Evolutionary conservation across 805 yeast species (phyloP).

Genomic region (Metschnikowia picachoensis): DNA sequence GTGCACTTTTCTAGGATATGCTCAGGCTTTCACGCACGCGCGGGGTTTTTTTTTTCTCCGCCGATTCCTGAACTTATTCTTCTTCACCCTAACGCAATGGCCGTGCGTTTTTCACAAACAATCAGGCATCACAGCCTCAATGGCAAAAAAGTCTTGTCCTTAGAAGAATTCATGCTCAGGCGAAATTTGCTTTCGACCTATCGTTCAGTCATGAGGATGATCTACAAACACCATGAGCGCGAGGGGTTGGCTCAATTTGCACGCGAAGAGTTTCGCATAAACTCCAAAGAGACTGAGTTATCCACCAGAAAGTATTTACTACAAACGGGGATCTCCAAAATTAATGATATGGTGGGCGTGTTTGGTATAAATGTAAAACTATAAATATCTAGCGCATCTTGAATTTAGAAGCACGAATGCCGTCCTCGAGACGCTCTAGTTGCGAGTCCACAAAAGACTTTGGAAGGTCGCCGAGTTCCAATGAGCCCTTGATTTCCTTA

Average conservation of each 20-base stretch:
- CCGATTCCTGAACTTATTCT: not conserved
- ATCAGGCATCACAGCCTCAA: not conserved
- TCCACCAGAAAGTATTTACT: slow-evolving; percentile 36
- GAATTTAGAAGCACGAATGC: slow-evolving; percentile 13
- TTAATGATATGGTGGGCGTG: slow-evolving; percentile 23
- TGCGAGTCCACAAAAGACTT: slow-evolving; percentile 6
- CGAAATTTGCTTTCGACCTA: slow-evolving; percentile 32
- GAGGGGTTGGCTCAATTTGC: slow-evolving; percentile 30
- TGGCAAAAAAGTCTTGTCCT: slow-evolving; percentile 16
- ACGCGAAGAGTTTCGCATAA: slow-evolving; percentile 32
- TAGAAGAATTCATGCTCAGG: slow-evolving; percentile 41
- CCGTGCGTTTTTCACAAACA: not conserved
- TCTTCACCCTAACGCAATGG: not conserved
- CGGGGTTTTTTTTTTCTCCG: not conserved
- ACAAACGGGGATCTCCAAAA: slow-evolving; percentile 28
- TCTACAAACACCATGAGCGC: slow-evolving; percentile 36
- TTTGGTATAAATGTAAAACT: slow-evolving; percentile 18
- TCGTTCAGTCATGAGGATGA: slow-evolving; percentile 29
- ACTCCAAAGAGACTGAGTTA: slow-evolving; percentile 26
- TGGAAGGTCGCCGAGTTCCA: not conserved
- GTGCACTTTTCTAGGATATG: too few species aligned
- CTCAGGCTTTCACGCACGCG: not conserved
- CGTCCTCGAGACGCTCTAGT: slow-evolving; percentile 11
- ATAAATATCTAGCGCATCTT: slow-evolving; percentile 7
- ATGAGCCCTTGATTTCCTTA: slow-evolving; percentile 3